phyloP scores from a whole-genome alignment of 2,329 filamentous ascomycete species.

The Raffaelea ambrosiae region DNA sequence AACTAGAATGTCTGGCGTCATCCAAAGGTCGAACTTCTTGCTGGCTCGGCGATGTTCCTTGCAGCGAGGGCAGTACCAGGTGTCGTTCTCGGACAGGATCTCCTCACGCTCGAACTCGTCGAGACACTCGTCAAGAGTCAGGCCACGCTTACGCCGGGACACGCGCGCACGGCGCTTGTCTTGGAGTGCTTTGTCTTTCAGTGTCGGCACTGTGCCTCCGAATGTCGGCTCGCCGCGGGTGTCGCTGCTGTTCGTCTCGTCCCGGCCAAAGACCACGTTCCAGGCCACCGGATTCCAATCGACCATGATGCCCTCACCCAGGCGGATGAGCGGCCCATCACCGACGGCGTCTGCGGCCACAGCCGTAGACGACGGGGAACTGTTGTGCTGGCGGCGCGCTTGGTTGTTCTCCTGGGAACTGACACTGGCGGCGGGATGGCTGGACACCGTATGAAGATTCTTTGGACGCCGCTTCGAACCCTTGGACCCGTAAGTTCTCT shows the following conservation, averaged over 20 bases:
- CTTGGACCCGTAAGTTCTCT: constrained; percentile 40
- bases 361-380: not conserved
- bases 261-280: constrained; percentile 56
- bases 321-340: constrained; percentile 60
- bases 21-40: constrained; percentile 98
- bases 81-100: constrained; percentile 87
- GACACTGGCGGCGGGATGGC: not conserved
- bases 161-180: constrained; percentile 54
- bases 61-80: constrained; percentile 95
- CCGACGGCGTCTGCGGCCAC: constrained; percentile 18
- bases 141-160: constrained; percentile 62
- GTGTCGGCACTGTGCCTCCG: constrained; percentile 35
- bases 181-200: constrained; percentile 54
- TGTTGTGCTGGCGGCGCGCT: too few species aligned
- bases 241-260: constrained; percentile 3
- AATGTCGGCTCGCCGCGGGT: constrained; percentile 53
- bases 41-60: constrained; percentile 87
- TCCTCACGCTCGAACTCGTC: constrained; percentile 93
- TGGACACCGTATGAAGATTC: not conserved
- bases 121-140: constrained; percentile 82
- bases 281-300: constrained; percentile 72
- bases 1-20: constrained; percentile 86
- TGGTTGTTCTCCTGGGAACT: not conserved
- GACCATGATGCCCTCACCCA: constrained; percentile 77
- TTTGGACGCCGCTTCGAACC: constrained; percentile 18